These are phyloP conservation scores for Botrytis tulipae DNA, from an alignment of 2,329 filamentous ascomycete species.

Conservation along the genomic window DNA sequence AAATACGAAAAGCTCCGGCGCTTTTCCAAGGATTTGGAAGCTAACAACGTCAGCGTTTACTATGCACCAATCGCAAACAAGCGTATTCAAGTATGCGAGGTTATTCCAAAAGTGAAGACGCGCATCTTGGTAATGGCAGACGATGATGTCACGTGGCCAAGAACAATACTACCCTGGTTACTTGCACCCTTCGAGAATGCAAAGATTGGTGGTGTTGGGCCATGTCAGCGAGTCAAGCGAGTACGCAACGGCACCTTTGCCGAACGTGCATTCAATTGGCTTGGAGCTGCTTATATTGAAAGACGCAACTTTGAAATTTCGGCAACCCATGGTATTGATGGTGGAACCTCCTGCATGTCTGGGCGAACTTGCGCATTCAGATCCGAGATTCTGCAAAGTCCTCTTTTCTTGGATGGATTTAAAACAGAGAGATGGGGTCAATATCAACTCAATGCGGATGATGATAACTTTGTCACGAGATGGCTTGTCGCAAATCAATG, in stretches of 20 bases:
- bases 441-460: slow-evolving; percentile 90
- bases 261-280: slow-evolving; percentile 76
- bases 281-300: slow-evolving; percentile 89
- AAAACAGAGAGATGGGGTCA: slow-evolving; percentile 87
- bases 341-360: slow-evolving; percentile 94
- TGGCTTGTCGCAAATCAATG: slow-evolving; percentile 91
- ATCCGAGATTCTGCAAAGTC: slow-evolving; percentile 80
- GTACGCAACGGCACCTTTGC: slow-evolving; percentile 55
- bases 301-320: slow-evolving; percentile 96
- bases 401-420: slow-evolving; percentile 83
- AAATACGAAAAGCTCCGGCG: slow-evolving; percentile 68
- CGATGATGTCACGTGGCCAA: slow-evolving; percentile 92
- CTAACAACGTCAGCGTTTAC: slow-evolving; percentile 68
- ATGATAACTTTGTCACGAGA: slow-evolving; percentile 96
- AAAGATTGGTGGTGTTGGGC: slow-evolving; percentile 84
- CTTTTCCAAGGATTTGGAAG: slow-evolving; percentile 60
- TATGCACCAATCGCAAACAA: slow-evolving; percentile 88
- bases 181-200: slow-evolving; percentile 86
- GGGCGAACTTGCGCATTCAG: slow-evolving; percentile 91
- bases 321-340: slow-evolving; percentile 90
- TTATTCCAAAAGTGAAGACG: slow-evolving; percentile 80
- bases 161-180: slow-evolving; percentile 84
- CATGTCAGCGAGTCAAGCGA: slow-evolving; percentile 81
- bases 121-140: slow-evolving; percentile 89
- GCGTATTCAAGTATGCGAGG: slow-evolving; percentile 87